A percentile compares a stretch with the other conserved stretches of the same genome.
Evolutionary conservation across 768 basidiomycete genomes (phyloP).

Genomic region (Termitomyces sp.): DNA sequence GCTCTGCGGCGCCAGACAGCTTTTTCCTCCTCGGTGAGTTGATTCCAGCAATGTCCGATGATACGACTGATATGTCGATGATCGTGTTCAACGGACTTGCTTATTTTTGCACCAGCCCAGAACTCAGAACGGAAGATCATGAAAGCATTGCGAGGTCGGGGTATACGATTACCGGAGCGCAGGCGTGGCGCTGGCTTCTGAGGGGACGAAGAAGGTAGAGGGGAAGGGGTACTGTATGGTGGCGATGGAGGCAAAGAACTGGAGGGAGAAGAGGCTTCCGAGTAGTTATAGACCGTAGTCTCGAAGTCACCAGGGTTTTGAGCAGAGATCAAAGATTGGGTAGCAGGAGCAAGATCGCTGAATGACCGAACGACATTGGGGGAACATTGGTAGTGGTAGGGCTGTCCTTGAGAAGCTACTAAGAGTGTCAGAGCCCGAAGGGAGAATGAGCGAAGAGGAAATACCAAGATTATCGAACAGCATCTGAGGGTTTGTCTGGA

Average conservation of each 20-base stretch:
- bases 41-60: constrained; percentile 53
- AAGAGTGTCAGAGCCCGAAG: not conserved
- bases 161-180: constrained; percentile 50
- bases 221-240: not conserved
- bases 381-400: constrained; percentile 5
- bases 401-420: constrained; percentile 9
- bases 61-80: constrained; percentile 58
- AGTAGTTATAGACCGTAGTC: constrained; percentile 6
- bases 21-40: constrained; percentile 47
- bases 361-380: constrained; percentile 1
- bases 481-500: constrained; percentile 11
- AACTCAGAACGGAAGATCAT: constrained; percentile 68
- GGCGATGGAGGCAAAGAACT: constrained; percentile 10
- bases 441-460: constrained; percentile 1
- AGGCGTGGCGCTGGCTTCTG: constrained; percentile 14
- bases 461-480: constrained; percentile 2
- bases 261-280: constrained; percentile 13
- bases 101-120: constrained; percentile 47
- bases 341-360: not conserved
- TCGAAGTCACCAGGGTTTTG: constrained; percentile 6
- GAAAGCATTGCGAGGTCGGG: constrained; percentile 83
- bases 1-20: constrained; percentile 48
- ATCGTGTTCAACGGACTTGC: constrained; percentile 47
- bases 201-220: constrained; percentile 9
- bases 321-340: constrained; percentile 3